phyloP scores from a whole-genome alignment of 2,329 filamentous ascomycete genomes.

The Xylaria sp. region DNA sequence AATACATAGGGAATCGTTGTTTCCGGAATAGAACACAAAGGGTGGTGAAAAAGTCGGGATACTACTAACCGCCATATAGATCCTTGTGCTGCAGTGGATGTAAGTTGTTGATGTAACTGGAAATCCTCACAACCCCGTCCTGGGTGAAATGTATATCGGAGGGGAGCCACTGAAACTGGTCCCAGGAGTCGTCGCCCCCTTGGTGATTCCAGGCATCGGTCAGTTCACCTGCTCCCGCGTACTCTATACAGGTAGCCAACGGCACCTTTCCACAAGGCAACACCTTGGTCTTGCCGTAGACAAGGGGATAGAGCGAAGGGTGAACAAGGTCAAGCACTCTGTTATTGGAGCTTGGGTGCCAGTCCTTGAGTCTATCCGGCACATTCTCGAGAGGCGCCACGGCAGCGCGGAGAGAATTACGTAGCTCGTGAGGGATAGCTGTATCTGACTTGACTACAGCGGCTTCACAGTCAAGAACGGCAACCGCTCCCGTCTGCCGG shows the following conservation, averaged over 20 bases:
- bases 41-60: too few species aligned
- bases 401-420: conserved; percentile 45
- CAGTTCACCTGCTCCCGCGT: conserved; percentile 35
- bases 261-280: conserved; percentile 41
- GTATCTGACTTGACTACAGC: conserved; percentile 57
- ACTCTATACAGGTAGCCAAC: conserved; percentile 35
- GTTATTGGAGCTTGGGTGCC: conserved; percentile 60
- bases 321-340: conserved; percentile 66
- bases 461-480: conserved; percentile 44
- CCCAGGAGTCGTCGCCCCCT: conserved; percentile 18
- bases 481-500: conserved; percentile 42
- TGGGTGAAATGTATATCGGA: conserved; percentile 48
- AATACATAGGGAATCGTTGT: too few species aligned
- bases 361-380: conserved; percentile 56
- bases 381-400: conserved; percentile 54
- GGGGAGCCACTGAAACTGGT: conserved; percentile 52
- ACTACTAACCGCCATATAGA: conserved; percentile 45
- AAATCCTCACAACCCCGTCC: conserved; percentile 42
- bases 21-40: too few species aligned
- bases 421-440: conserved; percentile 42
- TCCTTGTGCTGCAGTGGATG: conserved; percentile 45
- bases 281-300: conserved; percentile 53
- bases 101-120: conserved; percentile 58
- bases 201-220: conserved; percentile 9
- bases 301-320: conserved; percentile 64